phyloP scores from a whole-genome alignment of 2,329 filamentous ascomycete species.

The Cercospora janseana region DNA sequence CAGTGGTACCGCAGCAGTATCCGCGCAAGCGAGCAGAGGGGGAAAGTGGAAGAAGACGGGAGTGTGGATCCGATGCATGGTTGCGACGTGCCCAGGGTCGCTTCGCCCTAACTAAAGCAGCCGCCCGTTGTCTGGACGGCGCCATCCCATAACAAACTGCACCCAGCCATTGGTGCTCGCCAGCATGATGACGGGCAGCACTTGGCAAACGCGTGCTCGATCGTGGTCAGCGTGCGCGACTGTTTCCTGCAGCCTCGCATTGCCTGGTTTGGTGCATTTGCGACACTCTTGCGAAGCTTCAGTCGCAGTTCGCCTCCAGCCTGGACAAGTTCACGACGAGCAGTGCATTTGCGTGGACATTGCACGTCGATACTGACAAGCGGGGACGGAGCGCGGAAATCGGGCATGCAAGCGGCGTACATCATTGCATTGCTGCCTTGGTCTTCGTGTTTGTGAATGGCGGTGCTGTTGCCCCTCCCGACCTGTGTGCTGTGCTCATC shows the following conservation, averaged over 20 bases:
- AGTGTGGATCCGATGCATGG: slow-evolving; percentile 2
- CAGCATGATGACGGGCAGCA: background rate
- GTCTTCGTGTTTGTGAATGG: background rate
- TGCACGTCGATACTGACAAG: too few species aligned
- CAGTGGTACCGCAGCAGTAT: slow-evolving; percentile 1
- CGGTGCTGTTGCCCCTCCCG: slow-evolving; percentile 1
- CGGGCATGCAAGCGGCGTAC: background rate
- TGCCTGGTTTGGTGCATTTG: too few species aligned
- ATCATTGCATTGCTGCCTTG: slow-evolving; percentile 6
- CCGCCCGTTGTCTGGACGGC: slow-evolving; percentile 6
- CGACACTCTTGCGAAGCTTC: too few species aligned
- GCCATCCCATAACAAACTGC: slow-evolving; percentile 1
- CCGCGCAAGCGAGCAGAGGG: slow-evolving; percentile 1
- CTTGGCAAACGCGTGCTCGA: slow-evolving; percentile 2
- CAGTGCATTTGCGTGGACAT: too few species aligned
- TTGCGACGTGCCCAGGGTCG: background rate
- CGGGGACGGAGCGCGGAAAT: too few species aligned
- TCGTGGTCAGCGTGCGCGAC: background rate
- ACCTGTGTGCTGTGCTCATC: slow-evolving; percentile 1
- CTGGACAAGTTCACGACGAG: too few species aligned
- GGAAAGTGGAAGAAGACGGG: background rate
- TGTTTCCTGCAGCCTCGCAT: background rate
- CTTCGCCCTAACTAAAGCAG: slow-evolving; percentile 3
- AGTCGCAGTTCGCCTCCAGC: too few species aligned
- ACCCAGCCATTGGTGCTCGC: background rate